Evolutionary conservation across 2,329 filamentous ascomycete genomes (phyloP).

Genomic region (Fonsecaea monophora): DNA sequence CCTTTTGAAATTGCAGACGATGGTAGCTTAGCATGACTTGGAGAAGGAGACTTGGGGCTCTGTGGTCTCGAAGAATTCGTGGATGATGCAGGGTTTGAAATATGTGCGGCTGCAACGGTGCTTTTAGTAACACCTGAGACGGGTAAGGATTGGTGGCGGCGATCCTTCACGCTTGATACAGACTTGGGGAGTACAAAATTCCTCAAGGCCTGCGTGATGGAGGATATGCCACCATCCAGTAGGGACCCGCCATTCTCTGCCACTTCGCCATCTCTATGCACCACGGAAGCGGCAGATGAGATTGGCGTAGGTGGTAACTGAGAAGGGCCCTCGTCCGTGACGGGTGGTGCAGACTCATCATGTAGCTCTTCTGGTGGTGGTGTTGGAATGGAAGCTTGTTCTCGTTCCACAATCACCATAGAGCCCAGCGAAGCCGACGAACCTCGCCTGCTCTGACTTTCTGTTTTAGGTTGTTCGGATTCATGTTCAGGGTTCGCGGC

Average conservation of each 20-base stretch:
- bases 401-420: conserved; percentile 52
- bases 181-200: conserved; percentile 52
- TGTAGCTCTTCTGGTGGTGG: conserved; percentile 42
- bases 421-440: conserved; percentile 49
- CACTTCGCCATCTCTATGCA: conserved; percentile 53
- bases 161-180: conserved; percentile 47
- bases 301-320: conserved; percentile 54
- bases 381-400: conserved; percentile 44
- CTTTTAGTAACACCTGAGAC: conserved; percentile 70
- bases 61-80: conserved; percentile 56
- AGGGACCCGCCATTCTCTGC: conserved; percentile 48
- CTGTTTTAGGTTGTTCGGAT: conserved; percentile 25
- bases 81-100: conserved; percentile 70
- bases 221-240: conserved; percentile 49
- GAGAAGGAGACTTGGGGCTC: conserved; percentile 60
- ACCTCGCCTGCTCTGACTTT: conserved; percentile 40
- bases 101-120: conserved; percentile 70
- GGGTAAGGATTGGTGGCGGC: conserved; percentile 60
- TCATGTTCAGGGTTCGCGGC: conserved; percentile 42
- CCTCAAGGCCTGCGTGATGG: conserved; percentile 54
- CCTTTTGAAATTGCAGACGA: conserved; percentile 54
- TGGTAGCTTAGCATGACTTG: conserved; percentile 50
- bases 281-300: conserved; percentile 51
- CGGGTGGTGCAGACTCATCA: conserved; percentile 39
- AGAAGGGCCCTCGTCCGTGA: conserved; percentile 44